These are phyloP conservation scores for Aspergillus novoparasiticus DNA, from an alignment of 2,329 filamentous ascomycete species.

Conservation along the genomic window DNA sequence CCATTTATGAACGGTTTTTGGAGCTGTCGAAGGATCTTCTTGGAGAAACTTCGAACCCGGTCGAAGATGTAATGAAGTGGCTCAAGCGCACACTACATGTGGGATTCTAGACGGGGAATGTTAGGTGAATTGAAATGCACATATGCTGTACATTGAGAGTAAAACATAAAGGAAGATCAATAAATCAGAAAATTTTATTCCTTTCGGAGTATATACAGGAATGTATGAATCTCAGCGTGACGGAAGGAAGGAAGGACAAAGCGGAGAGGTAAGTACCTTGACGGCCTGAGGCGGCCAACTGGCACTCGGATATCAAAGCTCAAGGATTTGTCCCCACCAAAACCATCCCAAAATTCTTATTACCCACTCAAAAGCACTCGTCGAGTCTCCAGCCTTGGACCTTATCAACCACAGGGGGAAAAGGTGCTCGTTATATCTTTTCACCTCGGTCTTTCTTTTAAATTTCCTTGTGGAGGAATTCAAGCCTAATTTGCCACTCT, in stretches of 20 bases:
- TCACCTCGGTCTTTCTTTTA: background rate
- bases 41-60: constrained; percentile 26
- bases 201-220: background rate
- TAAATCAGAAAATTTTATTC: background rate
- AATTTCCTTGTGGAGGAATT: constrained; percentile 3
- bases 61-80: constrained; percentile 37
- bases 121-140: background rate
- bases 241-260: background rate
- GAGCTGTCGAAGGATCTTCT: constrained; percentile 57
- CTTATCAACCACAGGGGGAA: constrained; percentile 19
- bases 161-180: background rate
- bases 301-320: constrained; percentile 10
- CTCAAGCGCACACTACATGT: constrained; percentile 35
- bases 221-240: background rate
- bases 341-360: constrained; percentile 27
- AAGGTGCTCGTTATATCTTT: constrained; percentile 9
- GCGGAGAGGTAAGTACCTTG: background rate
- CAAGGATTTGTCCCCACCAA: constrained; percentile 22
- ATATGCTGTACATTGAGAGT: background rate
- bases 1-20: constrained; percentile 46
- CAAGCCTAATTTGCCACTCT: background rate
- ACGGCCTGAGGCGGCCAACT: constrained; percentile 8
- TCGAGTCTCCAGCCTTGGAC: constrained; percentile 17
- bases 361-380: constrained; percentile 11
- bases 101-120: constrained; percentile 19